Conservation (phyloP, 1,284 basidiomycete species). For the Apiotrichum veenhuisii region DNA sequence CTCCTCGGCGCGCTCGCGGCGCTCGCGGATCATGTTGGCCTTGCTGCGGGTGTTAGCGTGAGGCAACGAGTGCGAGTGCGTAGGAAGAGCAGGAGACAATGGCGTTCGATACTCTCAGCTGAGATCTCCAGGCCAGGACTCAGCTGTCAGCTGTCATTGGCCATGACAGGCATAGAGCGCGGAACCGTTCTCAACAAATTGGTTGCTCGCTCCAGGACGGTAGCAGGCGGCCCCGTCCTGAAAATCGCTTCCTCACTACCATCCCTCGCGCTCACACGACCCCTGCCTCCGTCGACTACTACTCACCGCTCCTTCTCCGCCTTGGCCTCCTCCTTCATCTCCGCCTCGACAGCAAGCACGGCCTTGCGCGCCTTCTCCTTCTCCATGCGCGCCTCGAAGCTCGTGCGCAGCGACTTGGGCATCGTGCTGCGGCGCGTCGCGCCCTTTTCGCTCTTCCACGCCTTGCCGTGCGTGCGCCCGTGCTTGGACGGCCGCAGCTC, state of each 20-base stretch:
- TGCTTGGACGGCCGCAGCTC: constrained; percentile 26
- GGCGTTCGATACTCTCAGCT: too few relatives aligned
- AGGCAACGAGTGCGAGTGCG: not conserved
- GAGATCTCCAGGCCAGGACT: too few relatives aligned
- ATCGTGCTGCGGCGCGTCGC: constrained; percentile 41
- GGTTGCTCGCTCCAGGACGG: too few relatives aligned
- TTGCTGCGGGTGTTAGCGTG: constrained; percentile 27
- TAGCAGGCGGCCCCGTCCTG: too few relatives aligned
- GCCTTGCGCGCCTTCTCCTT: constrained; percentile 37
- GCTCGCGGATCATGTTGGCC: constrained; percentile 41
- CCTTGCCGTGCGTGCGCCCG: constrained; percentile 45
- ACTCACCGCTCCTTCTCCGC: constrained; percentile 45
- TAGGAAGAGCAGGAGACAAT: not conserved
- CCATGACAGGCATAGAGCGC: too few relatives aligned
- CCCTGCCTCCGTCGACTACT: too few relatives aligned
- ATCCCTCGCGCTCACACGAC: not conserved
- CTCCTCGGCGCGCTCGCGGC: constrained; percentile 45
- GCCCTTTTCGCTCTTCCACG: constrained; percentile 44
- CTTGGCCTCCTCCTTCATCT: constrained; percentile 48
- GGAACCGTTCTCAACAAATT: too few relatives aligned
- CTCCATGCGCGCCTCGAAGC: constrained; percentile 44
- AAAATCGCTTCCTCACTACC: not conserved
- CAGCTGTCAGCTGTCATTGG: too few relatives aligned
- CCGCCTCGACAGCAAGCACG: constrained; percentile 43
- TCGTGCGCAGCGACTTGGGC: constrained; percentile 34